phyloP scores from a whole-genome alignment of 352 stramenopile species.

The Pythium folliculosum region DNA sequence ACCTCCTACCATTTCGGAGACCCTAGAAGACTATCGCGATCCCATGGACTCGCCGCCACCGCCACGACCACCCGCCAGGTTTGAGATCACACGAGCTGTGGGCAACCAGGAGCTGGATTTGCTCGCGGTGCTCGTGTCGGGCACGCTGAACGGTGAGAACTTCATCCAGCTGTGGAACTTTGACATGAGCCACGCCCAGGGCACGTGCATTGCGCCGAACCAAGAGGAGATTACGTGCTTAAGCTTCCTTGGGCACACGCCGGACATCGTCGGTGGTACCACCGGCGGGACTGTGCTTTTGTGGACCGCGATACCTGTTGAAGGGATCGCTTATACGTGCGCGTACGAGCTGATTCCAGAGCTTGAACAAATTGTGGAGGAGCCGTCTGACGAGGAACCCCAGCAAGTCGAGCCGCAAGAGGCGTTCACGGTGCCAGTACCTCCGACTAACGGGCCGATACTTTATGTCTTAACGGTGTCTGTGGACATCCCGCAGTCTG shows the following conservation, averaged over 20 bases:
- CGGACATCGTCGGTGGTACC: conserved; percentile 55
- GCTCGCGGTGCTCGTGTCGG: conserved; percentile 47
- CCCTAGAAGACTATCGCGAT: neutral
- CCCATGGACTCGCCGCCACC: neutral
- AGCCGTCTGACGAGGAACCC: neutral
- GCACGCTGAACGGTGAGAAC: conserved; percentile 41
- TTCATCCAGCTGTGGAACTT: conserved; percentile 81
- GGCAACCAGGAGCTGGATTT: conserved; percentile 53
- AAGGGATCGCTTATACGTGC: conserved; percentile 6
- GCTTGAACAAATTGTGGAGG: neutral
- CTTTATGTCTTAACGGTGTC: conserved; percentile 17
- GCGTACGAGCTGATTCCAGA: neutral
- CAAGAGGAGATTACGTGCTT: conserved; percentile 56
- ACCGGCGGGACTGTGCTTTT: conserved; percentile 46
- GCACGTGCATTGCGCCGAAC: conserved; percentile 44
- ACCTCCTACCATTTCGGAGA: neutral
- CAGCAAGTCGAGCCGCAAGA: neutral
- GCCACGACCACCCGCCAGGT: conserved; percentile 26
- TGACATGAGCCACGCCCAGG: conserved; percentile 63
- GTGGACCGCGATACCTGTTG: conserved; percentile 33
- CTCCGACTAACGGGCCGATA: conserved; percentile 5
- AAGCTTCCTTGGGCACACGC: conserved; percentile 40
- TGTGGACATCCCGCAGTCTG: neutral
- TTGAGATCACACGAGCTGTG: conserved; percentile 53
- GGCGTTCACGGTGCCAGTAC: neutral